These are phyloP conservation scores for Fonsecaea multimorphosa DNA, from an alignment of 2,329 filamentous ascomycete species.

Conservation along the genomic window DNA sequence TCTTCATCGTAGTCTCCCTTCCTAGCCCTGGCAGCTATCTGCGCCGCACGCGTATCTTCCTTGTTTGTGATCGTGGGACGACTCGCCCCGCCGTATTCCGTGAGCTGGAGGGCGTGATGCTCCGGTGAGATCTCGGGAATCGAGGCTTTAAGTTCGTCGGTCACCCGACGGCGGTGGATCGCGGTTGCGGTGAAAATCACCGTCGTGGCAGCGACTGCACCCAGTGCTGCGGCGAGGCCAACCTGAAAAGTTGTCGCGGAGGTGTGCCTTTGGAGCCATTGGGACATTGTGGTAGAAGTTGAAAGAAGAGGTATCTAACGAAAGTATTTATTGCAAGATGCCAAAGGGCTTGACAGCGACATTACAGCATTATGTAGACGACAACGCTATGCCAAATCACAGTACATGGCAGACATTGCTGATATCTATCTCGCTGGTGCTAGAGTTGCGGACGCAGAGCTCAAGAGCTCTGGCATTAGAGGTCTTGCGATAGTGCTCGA, in stretches of 20 bases:
- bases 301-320: neutral
- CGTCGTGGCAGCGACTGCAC: conserved; percentile 49
- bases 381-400: neutral
- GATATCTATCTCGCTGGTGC: neutral
- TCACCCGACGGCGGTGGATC: conserved; percentile 59
- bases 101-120: conserved; percentile 49
- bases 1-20: conserved; percentile 73
- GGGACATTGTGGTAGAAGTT: conserved; percentile 23
- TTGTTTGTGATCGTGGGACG: conserved; percentile 41
- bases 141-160: conserved; percentile 65
- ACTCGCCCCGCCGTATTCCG: conserved; percentile 53
- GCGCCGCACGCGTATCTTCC: conserved; percentile 65
- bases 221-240: conserved; percentile 49
- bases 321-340: neutral
- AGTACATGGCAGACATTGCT: neutral
- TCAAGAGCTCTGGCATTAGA: neutral
- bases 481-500: neutral
- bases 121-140: conserved; percentile 48
- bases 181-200: conserved; percentile 65
- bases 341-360: neutral
- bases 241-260: conserved; percentile 31
- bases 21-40: conserved; percentile 65
- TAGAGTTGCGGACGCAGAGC: neutral
- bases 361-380: neutral
- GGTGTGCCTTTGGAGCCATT: conserved; percentile 35